phyloP scores from a whole-genome alignment of 768 basidiomycete species.

The Termitomyces sp. region DNA sequence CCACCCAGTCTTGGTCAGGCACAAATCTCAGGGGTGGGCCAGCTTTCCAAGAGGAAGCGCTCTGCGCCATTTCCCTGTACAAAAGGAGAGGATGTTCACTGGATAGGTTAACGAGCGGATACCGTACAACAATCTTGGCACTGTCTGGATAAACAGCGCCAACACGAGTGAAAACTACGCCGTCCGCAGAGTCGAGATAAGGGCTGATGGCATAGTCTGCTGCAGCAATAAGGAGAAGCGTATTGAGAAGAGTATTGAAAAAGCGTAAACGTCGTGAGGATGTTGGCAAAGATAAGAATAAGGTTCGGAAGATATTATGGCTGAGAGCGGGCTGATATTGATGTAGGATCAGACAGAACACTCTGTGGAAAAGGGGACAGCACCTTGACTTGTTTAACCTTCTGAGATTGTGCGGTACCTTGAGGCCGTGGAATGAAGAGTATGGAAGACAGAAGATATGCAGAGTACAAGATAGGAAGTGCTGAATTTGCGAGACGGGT shows the following conservation, averaged over 20 bases:
- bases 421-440: conserved; percentile 8
- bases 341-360: conserved; percentile 1
- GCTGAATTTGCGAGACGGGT: conserved; percentile 26
- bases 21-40: conserved; percentile 46
- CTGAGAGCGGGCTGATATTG: not conserved
- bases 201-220: conserved; percentile 53
- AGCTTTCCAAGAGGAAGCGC: conserved; percentile 39
- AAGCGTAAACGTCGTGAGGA: conserved; percentile 22
- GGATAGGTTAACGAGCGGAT: conserved; percentile 35
- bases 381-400: conserved; percentile 1
- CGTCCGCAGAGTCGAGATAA: conserved; percentile 44
- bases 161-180: conserved; percentile 60
- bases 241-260: conserved; percentile 26
- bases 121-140: conserved; percentile 59
- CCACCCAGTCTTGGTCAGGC: conserved; percentile 51
- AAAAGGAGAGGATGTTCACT: conserved; percentile 29
- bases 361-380: not conserved
- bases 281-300: conserved; percentile 30
- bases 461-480: conserved; percentile 23
- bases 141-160: conserved; percentile 64
- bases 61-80: conserved; percentile 35
- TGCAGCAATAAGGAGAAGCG: conserved; percentile 24
- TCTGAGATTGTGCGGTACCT: conserved; percentile 5
- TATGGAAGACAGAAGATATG: conserved; percentile 20
- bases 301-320: conserved; percentile 2